These are phyloP conservation scores for Amauroascus verrucosus DNA, from an alignment of 2,329 filamentous ascomycete species.

Conservation along the genomic window DNA sequence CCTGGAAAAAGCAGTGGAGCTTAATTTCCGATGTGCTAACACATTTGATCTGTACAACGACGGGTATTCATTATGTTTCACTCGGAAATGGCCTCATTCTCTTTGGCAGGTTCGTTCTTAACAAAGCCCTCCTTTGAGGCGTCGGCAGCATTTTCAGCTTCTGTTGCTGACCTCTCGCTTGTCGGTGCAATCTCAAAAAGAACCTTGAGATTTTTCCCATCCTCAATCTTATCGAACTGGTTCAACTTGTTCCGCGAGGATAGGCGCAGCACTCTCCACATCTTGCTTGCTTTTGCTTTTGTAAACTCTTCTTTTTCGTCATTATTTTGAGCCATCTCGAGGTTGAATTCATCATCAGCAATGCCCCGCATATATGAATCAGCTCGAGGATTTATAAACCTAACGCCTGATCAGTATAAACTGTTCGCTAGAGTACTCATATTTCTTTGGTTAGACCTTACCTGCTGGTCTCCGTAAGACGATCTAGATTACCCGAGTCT, in stretches of 20 bases:
- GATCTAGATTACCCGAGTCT: conserved; percentile 53
- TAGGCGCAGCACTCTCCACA: conserved; percentile 78
- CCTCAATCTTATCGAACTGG: conserved; percentile 78
- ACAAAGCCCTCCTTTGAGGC: conserved; percentile 1
- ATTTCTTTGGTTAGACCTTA: conserved; percentile 22
- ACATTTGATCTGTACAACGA: neutral
- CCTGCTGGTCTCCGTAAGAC: conserved; percentile 54
- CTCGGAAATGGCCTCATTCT: neutral
- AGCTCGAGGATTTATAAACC: conserved; percentile 59
- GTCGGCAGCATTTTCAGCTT: conserved; percentile 10
- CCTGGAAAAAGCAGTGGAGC: neutral
- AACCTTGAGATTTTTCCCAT: conserved; percentile 57
- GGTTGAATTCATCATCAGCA: conserved; percentile 69
- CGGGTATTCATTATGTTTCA: neutral
- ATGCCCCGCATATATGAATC: conserved; percentile 64
- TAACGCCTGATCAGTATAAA: conserved; percentile 24
- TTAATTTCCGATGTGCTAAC: neutral
- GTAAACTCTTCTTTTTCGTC: conserved; percentile 49
- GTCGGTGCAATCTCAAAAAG: conserved; percentile 33
- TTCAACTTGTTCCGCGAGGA: conserved; percentile 63
- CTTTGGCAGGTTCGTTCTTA: conserved; percentile 1
- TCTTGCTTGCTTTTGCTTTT: conserved; percentile 75
- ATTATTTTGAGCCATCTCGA: conserved; percentile 64
- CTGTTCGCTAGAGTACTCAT: too few species aligned
- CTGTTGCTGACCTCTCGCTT: neutral